These are phyloP conservation scores for Alternaria sp. DNA, from an alignment of 2,329 filamentous ascomycete species.

Conservation along the genomic window DNA sequence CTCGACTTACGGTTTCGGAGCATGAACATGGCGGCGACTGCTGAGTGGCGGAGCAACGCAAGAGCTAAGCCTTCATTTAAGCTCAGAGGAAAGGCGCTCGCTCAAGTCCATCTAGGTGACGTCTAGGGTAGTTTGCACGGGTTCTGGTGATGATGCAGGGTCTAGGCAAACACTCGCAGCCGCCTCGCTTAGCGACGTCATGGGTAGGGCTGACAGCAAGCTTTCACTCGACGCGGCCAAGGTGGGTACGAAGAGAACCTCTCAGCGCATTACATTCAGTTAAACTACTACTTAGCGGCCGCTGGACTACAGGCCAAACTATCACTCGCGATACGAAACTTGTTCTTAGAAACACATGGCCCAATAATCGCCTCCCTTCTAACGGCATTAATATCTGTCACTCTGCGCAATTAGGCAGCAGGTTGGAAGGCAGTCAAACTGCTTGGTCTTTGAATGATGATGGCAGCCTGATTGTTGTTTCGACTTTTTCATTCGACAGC, in stretches of 20 bases:
- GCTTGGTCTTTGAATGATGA: background rate
- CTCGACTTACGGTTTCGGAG: conserved; percentile 48
- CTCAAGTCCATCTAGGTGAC: conserved; percentile 20
- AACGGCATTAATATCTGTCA: background rate
- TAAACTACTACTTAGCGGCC: background rate
- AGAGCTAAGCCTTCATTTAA: conserved; percentile 27
- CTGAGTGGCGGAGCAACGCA: conserved; percentile 6
- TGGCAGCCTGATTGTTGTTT: background rate
- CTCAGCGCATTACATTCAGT: background rate
- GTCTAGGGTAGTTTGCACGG: conserved; percentile 14
- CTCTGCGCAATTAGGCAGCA: background rate
- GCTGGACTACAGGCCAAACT: background rate
- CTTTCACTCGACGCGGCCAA: background rate
- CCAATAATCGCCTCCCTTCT: background rate
- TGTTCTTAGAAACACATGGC: background rate
- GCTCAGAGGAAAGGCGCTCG: conserved; percentile 21
- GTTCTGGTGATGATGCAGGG: conserved; percentile 23
- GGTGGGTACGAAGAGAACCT: background rate
- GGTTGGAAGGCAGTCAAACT: background rate
- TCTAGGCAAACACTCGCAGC: conserved; percentile 13
- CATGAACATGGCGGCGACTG: conserved; percentile 47
- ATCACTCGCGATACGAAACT: background rate
- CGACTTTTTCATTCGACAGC: background rate
- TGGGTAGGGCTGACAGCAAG: background rate
- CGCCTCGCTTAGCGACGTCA: conserved; percentile 17